Conservation (phyloP, 2,329 filamentous ascomycete genomes). For the Penicillium sclerotiorum region DNA sequence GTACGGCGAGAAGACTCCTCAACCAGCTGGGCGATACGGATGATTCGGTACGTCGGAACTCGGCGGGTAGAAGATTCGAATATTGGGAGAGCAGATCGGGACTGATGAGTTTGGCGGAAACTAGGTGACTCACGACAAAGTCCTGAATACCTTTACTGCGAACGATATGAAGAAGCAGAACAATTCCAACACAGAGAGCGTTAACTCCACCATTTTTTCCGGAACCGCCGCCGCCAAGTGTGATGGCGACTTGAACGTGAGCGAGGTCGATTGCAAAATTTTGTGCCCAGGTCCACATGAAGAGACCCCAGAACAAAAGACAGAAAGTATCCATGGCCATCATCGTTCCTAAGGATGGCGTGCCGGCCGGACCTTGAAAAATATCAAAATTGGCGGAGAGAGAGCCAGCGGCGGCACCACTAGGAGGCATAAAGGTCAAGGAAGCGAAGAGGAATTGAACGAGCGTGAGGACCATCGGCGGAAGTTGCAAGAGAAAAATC, state of each 20-base stretch:
- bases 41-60: constrained; percentile 46
- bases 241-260: constrained; percentile 90
- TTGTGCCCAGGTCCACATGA: constrained; percentile 84
- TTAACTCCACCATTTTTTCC: constrained; percentile 52
- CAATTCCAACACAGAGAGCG: constrained; percentile 48
- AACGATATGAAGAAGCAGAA: constrained; percentile 49
- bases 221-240: constrained; percentile 74
- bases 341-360: constrained; percentile 82
- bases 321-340: constrained; percentile 81
- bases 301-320: constrained; percentile 76
- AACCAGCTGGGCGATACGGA: constrained; percentile 50
- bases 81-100: constrained; percentile 47
- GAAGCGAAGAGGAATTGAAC: constrained; percentile 92
- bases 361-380: constrained; percentile 83
- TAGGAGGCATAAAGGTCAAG: constrained; percentile 86
- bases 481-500: constrained; percentile 91
- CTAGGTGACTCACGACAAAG: constrained; percentile 51
- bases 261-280: constrained; percentile 86
- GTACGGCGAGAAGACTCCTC: constrained; percentile 51
- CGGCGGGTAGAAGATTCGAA: constrained; percentile 46
- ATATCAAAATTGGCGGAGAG: constrained; percentile 84
- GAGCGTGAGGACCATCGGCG: constrained; percentile 81
- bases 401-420: constrained; percentile 73
- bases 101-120: constrained; percentile 48
- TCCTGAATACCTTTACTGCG: constrained; percentile 52